Evolutionary conservation across 2,329 filamentous ascomycete species (phyloP).

Genomic region (Aureobasidium pullulans): DNA sequence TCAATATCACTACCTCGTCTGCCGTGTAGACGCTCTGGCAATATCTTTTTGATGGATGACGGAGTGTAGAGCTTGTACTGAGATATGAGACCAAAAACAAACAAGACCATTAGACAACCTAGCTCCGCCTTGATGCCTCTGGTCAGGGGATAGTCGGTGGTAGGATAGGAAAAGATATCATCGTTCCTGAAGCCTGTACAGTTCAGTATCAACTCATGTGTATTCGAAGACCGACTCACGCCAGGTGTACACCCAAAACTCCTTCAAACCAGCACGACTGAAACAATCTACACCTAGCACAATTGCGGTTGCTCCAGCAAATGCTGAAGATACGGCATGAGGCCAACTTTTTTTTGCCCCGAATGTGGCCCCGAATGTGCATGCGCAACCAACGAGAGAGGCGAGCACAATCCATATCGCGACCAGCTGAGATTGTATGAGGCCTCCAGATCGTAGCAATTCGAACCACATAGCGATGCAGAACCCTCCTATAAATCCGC

Average conservation of each 20-base stretch:
- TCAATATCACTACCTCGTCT: conserved; percentile 51
- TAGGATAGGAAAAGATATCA: conserved; percentile 68
- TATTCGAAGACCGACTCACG: conserved; percentile 35
- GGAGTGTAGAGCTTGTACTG: conserved; percentile 83
- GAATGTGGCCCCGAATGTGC: conserved; percentile 70
- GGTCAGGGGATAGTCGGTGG: conserved; percentile 75
- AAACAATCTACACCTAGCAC: conserved; percentile 88
- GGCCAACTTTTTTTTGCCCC: conserved; percentile 53
- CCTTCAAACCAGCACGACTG: conserved; percentile 80
- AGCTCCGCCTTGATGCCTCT: conserved; percentile 80
- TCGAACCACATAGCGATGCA: conserved; percentile 87
- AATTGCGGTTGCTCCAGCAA: conserved; percentile 70
- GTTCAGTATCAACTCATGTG: conserved; percentile 3
- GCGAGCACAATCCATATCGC: conserved; percentile 49
- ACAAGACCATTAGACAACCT: conserved; percentile 67
- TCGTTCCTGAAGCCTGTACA: conserved; percentile 56
- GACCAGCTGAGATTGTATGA: conserved; percentile 46
- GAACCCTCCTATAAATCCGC: conserved; percentile 80
- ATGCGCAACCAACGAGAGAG: conserved; percentile 69
- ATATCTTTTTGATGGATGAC: conserved; percentile 37
- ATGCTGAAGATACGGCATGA: conserved; percentile 67
- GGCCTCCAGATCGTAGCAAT: conserved; percentile 65
- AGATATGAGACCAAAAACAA: conserved; percentile 67
- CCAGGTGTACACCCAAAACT: conserved; percentile 96
- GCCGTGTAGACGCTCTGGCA: no score